phyloP scores from a whole-genome alignment of 192 early-diverging fungal genomes.

The Entomortierella beljakovae region DNA sequence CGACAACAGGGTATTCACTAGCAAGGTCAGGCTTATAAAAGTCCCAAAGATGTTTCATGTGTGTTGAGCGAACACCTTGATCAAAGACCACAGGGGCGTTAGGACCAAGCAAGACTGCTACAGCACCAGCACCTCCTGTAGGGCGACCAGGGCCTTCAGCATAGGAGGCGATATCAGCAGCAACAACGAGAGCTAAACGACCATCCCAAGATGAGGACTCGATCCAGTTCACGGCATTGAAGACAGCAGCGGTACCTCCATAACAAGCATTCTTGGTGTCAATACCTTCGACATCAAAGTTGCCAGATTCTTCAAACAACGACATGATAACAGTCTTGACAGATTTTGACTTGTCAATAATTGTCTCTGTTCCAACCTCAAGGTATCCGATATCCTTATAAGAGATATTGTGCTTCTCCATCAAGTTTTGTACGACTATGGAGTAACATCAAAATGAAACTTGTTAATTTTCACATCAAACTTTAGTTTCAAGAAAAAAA shows the following conservation, averaged over 20 bases:
- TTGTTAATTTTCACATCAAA: no score
- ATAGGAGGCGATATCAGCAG: slow-evolving; percentile 98
- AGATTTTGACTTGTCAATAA: slow-evolving; percentile 99
- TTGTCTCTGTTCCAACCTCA: slow-evolving; percentile 99
- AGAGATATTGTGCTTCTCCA: slow-evolving; percentile 93
- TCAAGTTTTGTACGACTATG: slow-evolving; percentile 87
- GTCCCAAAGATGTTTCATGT: slow-evolving; percentile 98
- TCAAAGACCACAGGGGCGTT: slow-evolving; percentile 97
- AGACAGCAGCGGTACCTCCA: slow-evolving; percentile 96
- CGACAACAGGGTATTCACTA: slow-evolving; percentile 97
- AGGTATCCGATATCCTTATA: slow-evolving; percentile 91
- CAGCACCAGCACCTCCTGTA: slow-evolving; percentile 93
- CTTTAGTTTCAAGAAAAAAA: no score
- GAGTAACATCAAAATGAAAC: no score
- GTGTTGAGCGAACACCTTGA: slow-evolving; percentile 83
- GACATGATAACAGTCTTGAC: slow-evolving; percentile 98
- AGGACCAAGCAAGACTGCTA: slow-evolving; percentile 92
- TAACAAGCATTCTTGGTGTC: slow-evolving; percentile 99
- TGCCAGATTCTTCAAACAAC: slow-evolving; percentile 90
- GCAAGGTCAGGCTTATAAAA: slow-evolving; percentile 99
- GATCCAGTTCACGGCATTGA: slow-evolving; percentile 98
- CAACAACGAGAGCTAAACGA: slow-evolving; percentile 87
- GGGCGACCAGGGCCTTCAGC: slow-evolving; percentile 91
- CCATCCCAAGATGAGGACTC: slow-evolving; percentile 96
- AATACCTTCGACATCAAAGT: slow-evolving; percentile 95